A percentile compares a stretch with the other conserved stretches of the same genome.
phyloP scores from a whole-genome alignment of 306 rosid genomes.

The Lathyrus oleraceus region DNA sequence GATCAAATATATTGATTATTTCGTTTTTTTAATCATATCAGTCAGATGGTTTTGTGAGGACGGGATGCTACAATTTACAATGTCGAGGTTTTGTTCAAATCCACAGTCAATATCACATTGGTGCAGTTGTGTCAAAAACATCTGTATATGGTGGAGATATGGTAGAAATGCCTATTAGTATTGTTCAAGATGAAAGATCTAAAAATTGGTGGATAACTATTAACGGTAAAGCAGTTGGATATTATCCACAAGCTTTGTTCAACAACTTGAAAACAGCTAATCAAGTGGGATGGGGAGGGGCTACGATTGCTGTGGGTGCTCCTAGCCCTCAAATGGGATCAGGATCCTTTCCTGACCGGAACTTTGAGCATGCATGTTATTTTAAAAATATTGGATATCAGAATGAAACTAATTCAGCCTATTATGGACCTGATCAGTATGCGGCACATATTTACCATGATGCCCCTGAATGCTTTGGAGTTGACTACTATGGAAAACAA shows the following conservation, averaged over 20 bases:
- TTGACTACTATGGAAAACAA: not conserved
- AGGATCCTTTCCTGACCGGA: too few species aligned
- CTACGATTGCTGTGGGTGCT: not conserved
- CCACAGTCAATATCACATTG: not conserved
- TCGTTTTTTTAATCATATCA: not conserved
- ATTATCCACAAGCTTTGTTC: not conserved
- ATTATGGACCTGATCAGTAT: too few species aligned
- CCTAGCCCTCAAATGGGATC: not conserved
- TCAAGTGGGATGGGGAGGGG: not conserved
- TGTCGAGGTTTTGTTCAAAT: not conserved
- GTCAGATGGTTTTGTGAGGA: not conserved
- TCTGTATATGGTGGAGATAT: not conserved
- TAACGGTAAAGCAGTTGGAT: not conserved
- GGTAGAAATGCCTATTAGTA: not conserved
- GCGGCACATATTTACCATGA: not conserved
- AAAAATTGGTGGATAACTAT: not conserved
- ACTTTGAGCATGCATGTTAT: too few species aligned
- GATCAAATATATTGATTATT: not conserved
- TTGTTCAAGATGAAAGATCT: not conserved
- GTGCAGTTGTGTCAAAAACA: not conserved
- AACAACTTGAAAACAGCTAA: not conserved
- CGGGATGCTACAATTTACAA: too few species aligned
- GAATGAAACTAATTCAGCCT: too few species aligned
- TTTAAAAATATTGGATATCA: too few species aligned
- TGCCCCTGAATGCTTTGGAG: not conserved